Percentiles rank a stretch among this genome's conserved stretches.
Evolutionary conservation across 139 green algal genomes (phyloP).

Genomic region (Coccomyxa sp.): DNA sequence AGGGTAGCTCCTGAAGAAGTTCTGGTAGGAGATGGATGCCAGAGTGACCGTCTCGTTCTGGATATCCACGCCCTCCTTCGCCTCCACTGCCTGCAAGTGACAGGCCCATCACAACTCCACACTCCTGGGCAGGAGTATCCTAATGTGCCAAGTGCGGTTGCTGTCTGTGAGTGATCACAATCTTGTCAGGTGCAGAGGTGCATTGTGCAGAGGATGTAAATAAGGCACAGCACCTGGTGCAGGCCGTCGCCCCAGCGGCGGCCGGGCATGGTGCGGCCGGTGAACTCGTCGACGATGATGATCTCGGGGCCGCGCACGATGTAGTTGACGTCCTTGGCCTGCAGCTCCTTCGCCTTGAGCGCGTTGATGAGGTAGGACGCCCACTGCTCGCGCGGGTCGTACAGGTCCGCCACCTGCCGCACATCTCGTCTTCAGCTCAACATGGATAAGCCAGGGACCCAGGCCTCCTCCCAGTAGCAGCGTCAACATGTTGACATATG

Average conservation of each 20-base stretch:
- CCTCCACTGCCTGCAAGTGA: slow-evolving; percentile 82
- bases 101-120: neutral
- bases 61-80: slow-evolving; percentile 95
- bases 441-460: too few species aligned
- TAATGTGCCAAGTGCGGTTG: too few species aligned
- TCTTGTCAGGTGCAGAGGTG: neutral
- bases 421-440: too few species aligned
- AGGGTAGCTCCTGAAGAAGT: slow-evolving; percentile 14
- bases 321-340: slow-evolving; percentile 89
- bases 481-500: too few species aligned
- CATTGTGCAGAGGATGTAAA: neutral
- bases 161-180: too few species aligned
- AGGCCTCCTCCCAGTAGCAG: too few species aligned
- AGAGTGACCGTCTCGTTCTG: slow-evolving; percentile 95
- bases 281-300: slow-evolving; percentile 99
- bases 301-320: slow-evolving; percentile 90
- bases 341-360: slow-evolving; percentile 98
- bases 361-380: slow-evolving; percentile 94
- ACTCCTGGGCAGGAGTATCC: too few species aligned
- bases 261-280: slow-evolving; percentile 89
- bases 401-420: slow-evolving; percentile 78
- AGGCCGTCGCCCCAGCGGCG: slow-evolving; percentile 54
- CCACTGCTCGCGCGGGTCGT: slow-evolving; percentile 95
- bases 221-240: slow-evolving; percentile 8
- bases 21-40: slow-evolving; percentile 90